Base-by-base conservation (phyloP, 495 filamentous ascomycete genomes). In the Paragyromitra xinjiangensis region DNA sequence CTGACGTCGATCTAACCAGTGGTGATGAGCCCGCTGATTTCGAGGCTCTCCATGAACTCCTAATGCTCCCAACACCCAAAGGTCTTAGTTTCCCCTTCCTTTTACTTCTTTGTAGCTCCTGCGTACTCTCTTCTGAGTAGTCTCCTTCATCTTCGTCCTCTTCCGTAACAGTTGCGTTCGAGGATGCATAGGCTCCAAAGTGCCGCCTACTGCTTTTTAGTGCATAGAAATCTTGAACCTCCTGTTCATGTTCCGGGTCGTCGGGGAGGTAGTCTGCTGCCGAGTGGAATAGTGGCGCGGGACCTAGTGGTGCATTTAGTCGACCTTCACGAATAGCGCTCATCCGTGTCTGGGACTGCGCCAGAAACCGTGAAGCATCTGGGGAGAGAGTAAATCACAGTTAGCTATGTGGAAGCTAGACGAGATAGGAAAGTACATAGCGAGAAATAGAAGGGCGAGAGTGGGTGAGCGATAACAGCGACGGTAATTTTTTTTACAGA, bases 301-400 rank as follows among this genome's bases (percentile, higher is more conserved):
- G 69, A 48, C 62, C 58, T 59, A 64, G 66, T 24, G 78, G 68
- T 14, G 66, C 45, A 44, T 75, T 80, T 16, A 71, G 64, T 59
- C 81, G 78, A 5, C 81, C 81, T n/a, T 82, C 81, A n/a, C 80
- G 80, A 48, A 82, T 82, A 26, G 81, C 81, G 63, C 81, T 82
- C 72, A 93, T 85, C 64, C 94, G 91, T 44, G 95, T 97, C 85
- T 98, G 94, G 67, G 95, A 98, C 88, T 99, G 95, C 63, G 95
- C 94, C 75, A 99, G 90, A 83, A 99, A 99, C 64, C 91, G 92
- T 67, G 96, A 98, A 79, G 95, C 95, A 92, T 99, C 95, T 99
- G 78, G 9, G 78, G 9, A 75, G 39, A 72, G 50, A 53, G 59
- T 65, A 70, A 78, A 83, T 73, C 82, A 6, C 24, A 26, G 61